These are phyloP conservation scores for Scortechinia acanthostroma DNA, from an alignment of 2,329 filamentous ascomycete species.

Conservation along the genomic window DNA sequence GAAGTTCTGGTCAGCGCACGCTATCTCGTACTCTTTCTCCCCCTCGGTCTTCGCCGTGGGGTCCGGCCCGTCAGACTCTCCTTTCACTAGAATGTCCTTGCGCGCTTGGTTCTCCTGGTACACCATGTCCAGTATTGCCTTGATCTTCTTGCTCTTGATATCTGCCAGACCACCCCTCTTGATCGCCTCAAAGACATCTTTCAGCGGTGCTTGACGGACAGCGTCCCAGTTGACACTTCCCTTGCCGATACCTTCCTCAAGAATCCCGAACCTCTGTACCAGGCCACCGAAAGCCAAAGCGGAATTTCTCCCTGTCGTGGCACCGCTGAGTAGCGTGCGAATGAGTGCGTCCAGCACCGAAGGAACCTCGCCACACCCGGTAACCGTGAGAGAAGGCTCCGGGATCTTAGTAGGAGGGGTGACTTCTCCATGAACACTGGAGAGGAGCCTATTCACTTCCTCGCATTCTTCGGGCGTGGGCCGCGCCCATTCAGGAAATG, in stretches of 20 bases:
- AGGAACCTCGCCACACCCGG: slow-evolving; percentile 57
- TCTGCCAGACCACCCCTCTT: slow-evolving; percentile 63
- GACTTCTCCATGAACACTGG: slow-evolving; percentile 57
- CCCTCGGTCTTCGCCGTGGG: slow-evolving; percentile 8
- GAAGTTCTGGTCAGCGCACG: slow-evolving; percentile 44
- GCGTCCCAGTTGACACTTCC: slow-evolving; percentile 72
- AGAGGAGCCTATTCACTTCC: slow-evolving; percentile 60
- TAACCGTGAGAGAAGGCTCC: slow-evolving; percentile 60
- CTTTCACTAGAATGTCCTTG: slow-evolving; percentile 5
- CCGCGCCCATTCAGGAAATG: slow-evolving; percentile 59
- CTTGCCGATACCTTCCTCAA: slow-evolving; percentile 55
- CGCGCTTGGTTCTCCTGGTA: slow-evolving; percentile 54
- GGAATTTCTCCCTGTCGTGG: slow-evolving; percentile 41
- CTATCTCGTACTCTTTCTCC: slow-evolving; percentile 41
- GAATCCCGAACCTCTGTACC: slow-evolving; percentile 53
- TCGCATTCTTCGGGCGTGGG: slow-evolving; percentile 66
- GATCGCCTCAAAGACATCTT: slow-evolving; percentile 64
- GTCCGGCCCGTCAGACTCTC: slow-evolving; percentile 33
- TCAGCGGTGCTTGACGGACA: slow-evolving; percentile 47
- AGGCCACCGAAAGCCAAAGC: slow-evolving; percentile 61
- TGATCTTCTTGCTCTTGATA: slow-evolving; percentile 68
- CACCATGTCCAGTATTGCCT: slow-evolving; percentile 66
- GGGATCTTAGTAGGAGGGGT: slow-evolving; percentile 61
- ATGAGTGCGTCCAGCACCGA: slow-evolving; percentile 44
- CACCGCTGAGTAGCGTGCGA: slow-evolving; percentile 41